These are phyloP conservation scores for Kazachstania martiniae DNA, from an alignment of 805 yeast genomes.

Conservation along the genomic window DNA sequence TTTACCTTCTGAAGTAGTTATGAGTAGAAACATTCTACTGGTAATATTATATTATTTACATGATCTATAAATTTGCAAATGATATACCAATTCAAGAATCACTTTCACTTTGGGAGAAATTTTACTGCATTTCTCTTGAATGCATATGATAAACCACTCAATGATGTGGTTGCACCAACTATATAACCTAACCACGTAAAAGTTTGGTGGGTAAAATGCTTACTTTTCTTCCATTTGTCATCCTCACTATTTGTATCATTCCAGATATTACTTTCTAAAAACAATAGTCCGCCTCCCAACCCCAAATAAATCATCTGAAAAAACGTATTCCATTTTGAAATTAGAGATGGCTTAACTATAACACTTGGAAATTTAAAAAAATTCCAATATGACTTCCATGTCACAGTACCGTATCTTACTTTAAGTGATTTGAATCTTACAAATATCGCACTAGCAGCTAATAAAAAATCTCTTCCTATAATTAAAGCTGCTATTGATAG, in stretches of 20 bases:
- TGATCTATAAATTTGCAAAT: no score
- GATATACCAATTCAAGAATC: no score
- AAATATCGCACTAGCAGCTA: constrained; percentile 62
- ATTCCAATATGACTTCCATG: constrained; percentile 65
- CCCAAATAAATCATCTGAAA: constrained; percentile 88
- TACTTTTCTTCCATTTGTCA: constrained; percentile 2
- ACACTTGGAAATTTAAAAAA: constrained; percentile 64
- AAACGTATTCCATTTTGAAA: constrained; percentile 83
- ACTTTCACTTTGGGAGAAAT: no score
- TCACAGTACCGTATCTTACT: constrained; percentile 22
- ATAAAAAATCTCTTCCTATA: constrained; percentile 70
- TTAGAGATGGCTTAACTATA: constrained; percentile 74
- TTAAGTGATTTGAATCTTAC: constrained; percentile 52
- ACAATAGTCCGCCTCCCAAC: constrained; percentile 35
- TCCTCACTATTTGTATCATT: constrained; percentile 7
- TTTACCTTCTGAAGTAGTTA: no score
- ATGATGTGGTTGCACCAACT: constrained; percentile 60
- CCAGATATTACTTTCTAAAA: constrained; percentile 6
- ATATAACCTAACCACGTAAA: constrained; percentile 35
- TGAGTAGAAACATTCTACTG: no score
- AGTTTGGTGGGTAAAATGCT: not conserved
- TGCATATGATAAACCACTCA: constrained; percentile 71
- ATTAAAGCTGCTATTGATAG: constrained; percentile 54
- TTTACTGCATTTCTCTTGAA: constrained; percentile 56
- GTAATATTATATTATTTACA: no score